These are phyloP conservation scores for Chrysosporium keratinophilum DNA, from an alignment of 2,329 filamentous ascomycete species.

Conservation along the genomic window DNA sequence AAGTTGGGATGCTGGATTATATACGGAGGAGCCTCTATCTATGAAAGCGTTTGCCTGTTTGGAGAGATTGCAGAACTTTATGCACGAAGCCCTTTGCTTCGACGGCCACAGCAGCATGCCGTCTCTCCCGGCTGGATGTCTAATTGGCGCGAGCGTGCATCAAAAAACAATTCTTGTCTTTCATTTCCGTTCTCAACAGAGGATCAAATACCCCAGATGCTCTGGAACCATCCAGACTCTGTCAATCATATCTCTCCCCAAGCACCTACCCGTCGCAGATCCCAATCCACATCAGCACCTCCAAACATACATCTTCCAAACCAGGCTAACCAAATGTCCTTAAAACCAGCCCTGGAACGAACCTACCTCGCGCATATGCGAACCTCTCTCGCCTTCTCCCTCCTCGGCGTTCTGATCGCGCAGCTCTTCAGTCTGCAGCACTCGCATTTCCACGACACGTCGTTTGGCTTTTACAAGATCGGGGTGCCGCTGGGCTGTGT, in stretches of 20 bases:
- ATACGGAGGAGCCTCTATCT: not conserved
- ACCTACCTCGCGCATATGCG: slow-evolving; percentile 65
- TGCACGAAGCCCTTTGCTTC: not conserved
- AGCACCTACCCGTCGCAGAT: not conserved
- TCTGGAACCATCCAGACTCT: no score
- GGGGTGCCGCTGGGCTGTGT: slow-evolving; percentile 48
- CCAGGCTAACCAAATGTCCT: not conserved
- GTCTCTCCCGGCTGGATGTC: not conserved
- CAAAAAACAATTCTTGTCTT: not conserved
- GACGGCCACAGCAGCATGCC: not conserved
- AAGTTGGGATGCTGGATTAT: not conserved
- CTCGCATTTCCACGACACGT: slow-evolving; percentile 27
- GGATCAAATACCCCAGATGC: no score
- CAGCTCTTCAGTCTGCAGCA: slow-evolving; percentile 58
- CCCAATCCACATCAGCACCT: not conserved
- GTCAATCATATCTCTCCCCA: not conserved
- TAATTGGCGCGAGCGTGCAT: not conserved
- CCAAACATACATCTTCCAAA: not conserved
- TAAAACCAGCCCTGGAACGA: slow-evolving; percentile 57
- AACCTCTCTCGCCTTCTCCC: slow-evolving; percentile 58
- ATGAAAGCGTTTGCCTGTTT: not conserved
- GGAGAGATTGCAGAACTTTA: not conserved
- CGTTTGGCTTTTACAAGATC: slow-evolving; percentile 50
- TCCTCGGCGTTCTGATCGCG: slow-evolving; percentile 54
- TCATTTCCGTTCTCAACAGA: not conserved